Evolutionary conservation across 129 eudicot species (phyloP), one percentile per base, ranked within the genome.

Genomic region (Saussurea involucrata): DNA sequence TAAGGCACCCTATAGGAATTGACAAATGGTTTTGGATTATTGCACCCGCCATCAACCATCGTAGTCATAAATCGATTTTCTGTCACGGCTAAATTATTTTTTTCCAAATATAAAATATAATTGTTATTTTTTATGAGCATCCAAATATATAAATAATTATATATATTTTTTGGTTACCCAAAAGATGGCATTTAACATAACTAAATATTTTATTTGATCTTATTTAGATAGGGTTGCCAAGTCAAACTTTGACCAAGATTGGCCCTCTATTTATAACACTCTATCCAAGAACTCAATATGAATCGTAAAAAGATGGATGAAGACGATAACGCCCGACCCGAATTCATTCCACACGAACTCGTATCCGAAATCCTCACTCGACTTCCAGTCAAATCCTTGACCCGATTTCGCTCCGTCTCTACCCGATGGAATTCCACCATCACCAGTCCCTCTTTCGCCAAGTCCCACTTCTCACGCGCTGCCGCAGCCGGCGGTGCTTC

Each of bases 391-490:
- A 80, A 80, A 66, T 66, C 80, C 0, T 37, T 80, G 36, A 66
- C 79, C 80, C 84, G 80, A 4, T 73, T 80, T 75, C 79, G 80
- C 27, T 73, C 70, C 75, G 84, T 80, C 18, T 80, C 84, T 1
- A 80, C 84, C 75, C 80, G 53, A 55, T 80, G 80, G 75, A 72
- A 79, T 73, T 79, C 73, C 83, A 72, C 83, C 72, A 79, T 79
- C 42, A 10, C 24, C 75, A 68, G 57, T 18, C 76, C 84, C 18
- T 74, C 80, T 9, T 80, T 80, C 70, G 68, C 70, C 75, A 66
- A 36, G 15, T 80, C 80, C 64, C 84, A 80, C 70, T 68, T 33
- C 75, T 32, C 44, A 60, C 79, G 34, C 40, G 66, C 84, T 44
- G 6, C 72, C 33, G 33, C 40, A 66, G 18, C 17, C 34, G 31